Base-by-base conservation (phyloP, 352 stramenopile genomes). In the Globisporangium radiosum region DNA sequence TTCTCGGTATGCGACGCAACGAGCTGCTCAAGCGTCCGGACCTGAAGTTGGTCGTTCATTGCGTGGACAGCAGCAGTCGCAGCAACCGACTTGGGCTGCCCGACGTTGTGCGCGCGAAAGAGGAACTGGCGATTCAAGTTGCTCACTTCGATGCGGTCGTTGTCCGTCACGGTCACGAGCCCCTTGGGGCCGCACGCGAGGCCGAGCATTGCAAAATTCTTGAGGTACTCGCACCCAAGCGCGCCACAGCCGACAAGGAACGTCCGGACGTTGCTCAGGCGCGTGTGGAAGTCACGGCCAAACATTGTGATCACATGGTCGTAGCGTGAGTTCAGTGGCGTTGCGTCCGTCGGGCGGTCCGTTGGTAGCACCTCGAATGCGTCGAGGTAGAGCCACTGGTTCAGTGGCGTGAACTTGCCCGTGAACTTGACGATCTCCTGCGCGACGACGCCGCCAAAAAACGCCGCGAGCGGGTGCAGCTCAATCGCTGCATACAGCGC, bases 371-470 rank as follows among this genome's bases (percentile, higher is more conserved):
- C 78, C 57, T 94, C 85, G 42, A 92, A 88, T 7, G 80, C 79
- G 66, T 94, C 85, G 62, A 91, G 72, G 62, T 94, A 83, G 44
- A 94, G 62, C 83, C 83, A 94, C 54, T 94, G 85, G 63, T 91
- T 88, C 49, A 94, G 48, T 7, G 85, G 83, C 9, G 84, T 88
- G 47, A 92, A 94, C 55, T 94, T 94, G 54, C 85, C 85, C 45
- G 85, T 94, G 53, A 92, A 92, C 64, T 94, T 94, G 54, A 94
- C 85, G n/a, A 94, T 76, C 71, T 94, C 85, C 54, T 94, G 85
- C 7, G 85, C 85, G 59, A 94, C 62, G 44, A 94, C 74, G 44
- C 85, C 85, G 53, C 85, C 85, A 63, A 85, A 94, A 55, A 91
- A 94, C 17, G 85, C 85, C 50, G 85, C 80, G 52, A 94, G 63